These are phyloP conservation scores for Polyporus tsugae DNA, from an alignment of 1,284 basidiomycete genomes.

Conservation along the genomic window DNA sequence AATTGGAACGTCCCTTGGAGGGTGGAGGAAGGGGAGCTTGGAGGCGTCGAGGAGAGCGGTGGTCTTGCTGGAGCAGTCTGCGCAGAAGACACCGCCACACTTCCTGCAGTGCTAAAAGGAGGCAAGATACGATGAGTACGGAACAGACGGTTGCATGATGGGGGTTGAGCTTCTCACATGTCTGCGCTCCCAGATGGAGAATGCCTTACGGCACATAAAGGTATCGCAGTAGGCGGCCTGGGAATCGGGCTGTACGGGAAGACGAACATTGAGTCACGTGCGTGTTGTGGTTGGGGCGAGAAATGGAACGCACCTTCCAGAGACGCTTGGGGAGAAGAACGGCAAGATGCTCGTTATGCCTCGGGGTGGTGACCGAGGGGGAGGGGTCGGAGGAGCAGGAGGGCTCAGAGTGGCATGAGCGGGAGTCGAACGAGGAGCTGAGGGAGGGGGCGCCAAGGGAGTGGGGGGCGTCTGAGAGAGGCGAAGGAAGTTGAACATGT, in stretches of 20 bases:
- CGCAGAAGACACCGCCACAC: constrained; percentile 80
- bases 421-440: constrained; percentile 36
- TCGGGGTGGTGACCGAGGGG: constrained; percentile 23
- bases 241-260: constrained; percentile 60
- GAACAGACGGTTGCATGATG: constrained; percentile 25
- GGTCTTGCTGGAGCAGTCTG: constrained; percentile 59
- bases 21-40: constrained; percentile 70
- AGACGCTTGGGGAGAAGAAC: constrained; percentile 70
- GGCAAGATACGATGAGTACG: constrained; percentile 38
- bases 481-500: constrained; percentile 22
- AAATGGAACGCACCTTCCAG: constrained; percentile 67
- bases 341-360: constrained; percentile 75
- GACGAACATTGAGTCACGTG: constrained; percentile 38
- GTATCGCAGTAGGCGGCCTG: constrained; percentile 71
- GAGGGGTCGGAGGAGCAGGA: constrained; percentile 19
- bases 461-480: constrained; percentile 25
- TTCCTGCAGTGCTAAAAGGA: constrained; percentile 74
- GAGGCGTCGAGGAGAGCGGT: constrained; percentile 73
- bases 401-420: constrained; percentile 37
- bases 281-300: constrained; percentile 11
- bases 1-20: constrained; percentile 70
- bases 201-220: constrained; percentile 68
- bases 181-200: constrained; percentile 73
- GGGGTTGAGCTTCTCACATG: constrained; percentile 57
- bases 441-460: constrained; percentile 34